phyloP scores from a whole-genome alignment of 1,284 basidiomycete genomes.

The Puccinia triticina region DNA sequence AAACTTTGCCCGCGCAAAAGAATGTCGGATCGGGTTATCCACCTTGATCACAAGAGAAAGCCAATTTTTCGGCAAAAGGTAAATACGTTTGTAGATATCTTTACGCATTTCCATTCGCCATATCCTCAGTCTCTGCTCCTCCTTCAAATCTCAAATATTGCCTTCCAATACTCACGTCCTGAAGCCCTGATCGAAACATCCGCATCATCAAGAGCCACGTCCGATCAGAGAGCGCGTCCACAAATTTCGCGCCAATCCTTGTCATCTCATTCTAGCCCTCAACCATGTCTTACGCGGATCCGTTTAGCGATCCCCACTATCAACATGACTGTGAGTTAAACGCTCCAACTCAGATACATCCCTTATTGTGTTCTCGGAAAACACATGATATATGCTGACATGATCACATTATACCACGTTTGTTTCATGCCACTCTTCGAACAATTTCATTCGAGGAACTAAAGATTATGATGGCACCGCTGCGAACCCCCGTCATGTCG shows the following conservation, averaged over 20 bases:
- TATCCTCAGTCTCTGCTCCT: neutral
- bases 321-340: slow-evolving; percentile 2
- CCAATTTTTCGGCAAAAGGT: neutral
- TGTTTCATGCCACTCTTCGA: neutral
- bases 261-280: neutral
- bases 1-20: neutral
- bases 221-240: neutral
- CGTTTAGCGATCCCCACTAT: slow-evolving; percentile 18
- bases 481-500: neutral
- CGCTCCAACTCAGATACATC: neutral
- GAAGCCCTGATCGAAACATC: neutral
- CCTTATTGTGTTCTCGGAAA: neutral
- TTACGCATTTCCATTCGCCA: neutral
- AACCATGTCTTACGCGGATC: slow-evolving; percentile 27
- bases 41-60: neutral
- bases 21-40: neutral
- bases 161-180: neutral
- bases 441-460: neutral
- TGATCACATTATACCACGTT: no score
- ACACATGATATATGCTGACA: no score
- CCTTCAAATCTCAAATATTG: neutral
- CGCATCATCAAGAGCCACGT: neutral
- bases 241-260: neutral
- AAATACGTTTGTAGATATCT: neutral
- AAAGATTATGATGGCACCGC: neutral